These are phyloP conservation scores for Zarea fungicola DNA, from an alignment of 2,329 filamentous ascomycete species.

Conservation along the genomic window DNA sequence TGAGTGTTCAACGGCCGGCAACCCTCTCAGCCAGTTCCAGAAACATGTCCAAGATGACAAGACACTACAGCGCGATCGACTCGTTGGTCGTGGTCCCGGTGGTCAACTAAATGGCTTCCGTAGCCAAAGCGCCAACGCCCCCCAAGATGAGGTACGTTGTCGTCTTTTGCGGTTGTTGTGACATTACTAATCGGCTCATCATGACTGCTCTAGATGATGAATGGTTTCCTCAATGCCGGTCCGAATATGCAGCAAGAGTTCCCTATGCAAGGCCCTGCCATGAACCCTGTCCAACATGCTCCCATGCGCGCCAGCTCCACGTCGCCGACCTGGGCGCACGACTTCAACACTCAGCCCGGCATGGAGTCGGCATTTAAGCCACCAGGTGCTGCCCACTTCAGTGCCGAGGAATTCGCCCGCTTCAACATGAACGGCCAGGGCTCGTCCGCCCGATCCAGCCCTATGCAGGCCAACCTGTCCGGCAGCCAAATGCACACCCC, in stretches of 20 bases:
- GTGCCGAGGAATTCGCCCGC: conserved; percentile 76
- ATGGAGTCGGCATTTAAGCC: conserved; percentile 68
- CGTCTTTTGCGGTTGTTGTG: conserved; percentile 9
- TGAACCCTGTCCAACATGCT: conserved; percentile 44
- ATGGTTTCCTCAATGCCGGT: conserved; percentile 81
- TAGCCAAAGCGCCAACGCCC: conserved; percentile 60
- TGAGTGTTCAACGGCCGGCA: conserved; percentile 93
- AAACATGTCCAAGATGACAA: conserved; percentile 97
- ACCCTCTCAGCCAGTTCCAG: conserved; percentile 93
- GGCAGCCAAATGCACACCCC: conserved; percentile 48
- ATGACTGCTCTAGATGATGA: conserved; percentile 66
- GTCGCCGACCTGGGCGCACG: conserved; percentile 50
- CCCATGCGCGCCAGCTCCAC: conserved; percentile 50
- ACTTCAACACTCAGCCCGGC: conserved; percentile 53
- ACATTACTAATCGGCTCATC: conserved; percentile 25
- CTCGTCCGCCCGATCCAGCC: conserved; percentile 46
- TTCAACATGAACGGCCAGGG: conserved; percentile 69
- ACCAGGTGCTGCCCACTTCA: conserved; percentile 59
- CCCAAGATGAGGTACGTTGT: conserved; percentile 65
- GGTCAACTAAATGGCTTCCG: conserved; percentile 72
- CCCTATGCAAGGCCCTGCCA: conserved; percentile 42
- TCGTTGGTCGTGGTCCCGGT: conserved; percentile 69
- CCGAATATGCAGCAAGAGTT: conserved; percentile 53
- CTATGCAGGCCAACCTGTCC: conserved; percentile 52
- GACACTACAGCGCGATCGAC: conserved; percentile 83